phyloP scores from a whole-genome alignment of 305 asterid species.

The Rubia peregrina region DNA sequence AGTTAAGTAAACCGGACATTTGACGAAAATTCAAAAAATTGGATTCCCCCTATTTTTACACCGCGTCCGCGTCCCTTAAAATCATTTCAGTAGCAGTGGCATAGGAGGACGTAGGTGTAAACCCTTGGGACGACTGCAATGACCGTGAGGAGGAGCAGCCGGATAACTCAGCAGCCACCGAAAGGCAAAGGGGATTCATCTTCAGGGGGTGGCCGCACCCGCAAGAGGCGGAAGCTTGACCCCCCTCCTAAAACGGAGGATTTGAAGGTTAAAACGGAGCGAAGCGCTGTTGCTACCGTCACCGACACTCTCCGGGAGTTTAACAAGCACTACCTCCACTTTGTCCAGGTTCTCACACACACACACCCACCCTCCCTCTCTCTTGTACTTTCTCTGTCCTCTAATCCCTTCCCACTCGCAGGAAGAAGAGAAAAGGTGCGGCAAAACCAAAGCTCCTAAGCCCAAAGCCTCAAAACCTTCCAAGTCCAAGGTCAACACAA shows the following conservation, averaged over 20 bases:
- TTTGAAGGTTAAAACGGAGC: background rate
- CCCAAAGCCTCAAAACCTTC: background rate
- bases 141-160: slow-evolving; percentile 24
- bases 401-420: slow-evolving; percentile 5
- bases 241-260: background rate
- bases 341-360: slow-evolving; percentile 28
- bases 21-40: background rate
- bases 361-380: background rate
- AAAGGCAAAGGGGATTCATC: background rate
- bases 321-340: slow-evolving; percentile 31
- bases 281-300: slow-evolving; percentile 23
- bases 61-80: too few species aligned
- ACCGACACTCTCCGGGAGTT: slow-evolving; percentile 29
- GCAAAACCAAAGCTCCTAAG: background rate
- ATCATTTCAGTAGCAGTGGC: too few species aligned
- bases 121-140: too few species aligned
- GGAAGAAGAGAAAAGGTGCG: slow-evolving; percentile 55
- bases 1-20: too few species aligned
- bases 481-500: slow-evolving; percentile 1
- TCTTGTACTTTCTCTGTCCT: too few species aligned
- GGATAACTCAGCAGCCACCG: slow-evolving; percentile 10
- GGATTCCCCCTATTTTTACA: background rate
- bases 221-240: slow-evolving; percentile 11
- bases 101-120: too few species aligned
- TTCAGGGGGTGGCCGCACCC: background rate